Base-by-base conservation (phyloP, 176 grass and related monocot genomes). In the Dendrocalamus sinicus region DNA sequence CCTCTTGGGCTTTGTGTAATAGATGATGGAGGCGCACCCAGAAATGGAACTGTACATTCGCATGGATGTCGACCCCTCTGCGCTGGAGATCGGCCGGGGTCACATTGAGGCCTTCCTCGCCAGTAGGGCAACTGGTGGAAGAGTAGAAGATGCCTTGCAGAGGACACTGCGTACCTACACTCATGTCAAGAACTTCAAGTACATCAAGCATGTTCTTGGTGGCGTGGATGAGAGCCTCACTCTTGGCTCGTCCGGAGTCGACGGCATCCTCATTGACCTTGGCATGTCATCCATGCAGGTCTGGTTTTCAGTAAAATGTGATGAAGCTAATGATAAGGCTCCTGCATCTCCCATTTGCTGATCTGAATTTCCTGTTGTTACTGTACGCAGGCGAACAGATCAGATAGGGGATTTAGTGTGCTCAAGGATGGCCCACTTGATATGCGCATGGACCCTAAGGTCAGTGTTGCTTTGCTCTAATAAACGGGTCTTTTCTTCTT, bases 361-460 rank as follows among this genome's bases (percentile, higher is more conserved):
- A 79, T 78, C 7, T 20, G n/a, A 35, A 58, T 50, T 65, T 73
- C 15, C 52, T n/a, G 53, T 32, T 85, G 3, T 13, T 72, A 13
- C 65, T 55, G 10, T 79, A 0, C n/a, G 30, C 75, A 98, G 91
- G 90, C 92, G 86, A 91, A 91, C 75, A 83, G 81, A 64, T 90
- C 85, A 0, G 85, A 79, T 43, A 94, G 93, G 78, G 96, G 93
- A 77, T 98, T 95, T 65, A 98, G 96, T 79, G 88, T 95, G 24
- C 86, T 95, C 9, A 48, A 89, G 40, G 91, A 95, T 70, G 96
- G 93, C 4, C 91, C 96, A 77, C 90, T 95, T 58, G 96, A 98
- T 75, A 98, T 98, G 96, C 96, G 96, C 54, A 98, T 98, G 96
- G 91, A 91, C 45, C 93, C 96, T 78, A 92, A 89, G 96, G 96